Percentiles rank a stretch among this genome's conserved stretches.
phyloP scores from a whole-genome alignment of 305 asterid genomes.

The Fraxinus sp. region DNA sequence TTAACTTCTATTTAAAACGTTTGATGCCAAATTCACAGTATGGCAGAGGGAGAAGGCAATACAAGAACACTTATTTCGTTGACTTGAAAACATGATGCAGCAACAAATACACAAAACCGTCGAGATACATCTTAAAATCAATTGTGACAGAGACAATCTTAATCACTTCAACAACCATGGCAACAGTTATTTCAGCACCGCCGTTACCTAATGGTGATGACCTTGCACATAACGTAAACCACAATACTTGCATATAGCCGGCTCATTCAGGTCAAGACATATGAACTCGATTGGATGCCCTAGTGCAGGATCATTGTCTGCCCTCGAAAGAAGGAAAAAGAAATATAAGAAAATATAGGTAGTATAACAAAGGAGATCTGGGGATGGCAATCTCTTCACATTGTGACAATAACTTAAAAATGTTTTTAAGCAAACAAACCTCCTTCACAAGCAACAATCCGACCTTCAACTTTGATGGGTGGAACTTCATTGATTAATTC shows the following conservation, averaged over 20 bases:
- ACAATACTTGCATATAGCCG: conserved; percentile 91
- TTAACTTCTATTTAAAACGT: background rate
- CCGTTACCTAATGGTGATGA: conserved; percentile 64
- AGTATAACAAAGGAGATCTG: background rate
- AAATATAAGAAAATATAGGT: background rate
- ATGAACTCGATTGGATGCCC: conserved; percentile 97
- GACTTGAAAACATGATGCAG: background rate
- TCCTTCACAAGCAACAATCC: conserved; percentile 93
- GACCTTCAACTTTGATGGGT: conserved; percentile 80
- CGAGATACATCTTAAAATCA: conserved; percentile 4
- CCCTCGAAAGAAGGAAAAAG: conserved; percentile 10
- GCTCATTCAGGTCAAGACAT: conserved; percentile 82
- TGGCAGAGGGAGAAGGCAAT: background rate
- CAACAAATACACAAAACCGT: background rate
- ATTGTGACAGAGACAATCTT: background rate
- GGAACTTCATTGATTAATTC: conserved; percentile 94
- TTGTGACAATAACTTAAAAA: background rate
- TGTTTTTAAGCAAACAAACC: conserved; percentile 40
- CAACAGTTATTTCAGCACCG: background rate
- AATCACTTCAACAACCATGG: background rate
- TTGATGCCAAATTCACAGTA: background rate
- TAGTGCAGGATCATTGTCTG: conserved; percentile 76
- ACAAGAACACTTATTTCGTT: background rate
- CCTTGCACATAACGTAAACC: conserved; percentile 80
- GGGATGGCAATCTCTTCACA: background rate